Evolutionary conservation across 768 basidiomycete genomes (phyloP).

Genomic region (Serendipita indica): DNA sequence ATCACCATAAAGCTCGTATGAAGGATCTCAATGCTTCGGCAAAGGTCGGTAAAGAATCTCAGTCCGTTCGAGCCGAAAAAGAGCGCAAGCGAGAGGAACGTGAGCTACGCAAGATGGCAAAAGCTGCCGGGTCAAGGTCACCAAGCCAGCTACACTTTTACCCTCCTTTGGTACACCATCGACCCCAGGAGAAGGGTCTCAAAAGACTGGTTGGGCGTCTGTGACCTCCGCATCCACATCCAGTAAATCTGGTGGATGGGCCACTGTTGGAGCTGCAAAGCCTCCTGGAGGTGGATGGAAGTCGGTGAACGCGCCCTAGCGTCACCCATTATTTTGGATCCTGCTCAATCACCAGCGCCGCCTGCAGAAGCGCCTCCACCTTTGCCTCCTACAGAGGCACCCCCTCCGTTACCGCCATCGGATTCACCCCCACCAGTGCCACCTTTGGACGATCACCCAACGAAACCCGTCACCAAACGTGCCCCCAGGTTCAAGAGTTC

Average conservation of each 20-base stretch:
- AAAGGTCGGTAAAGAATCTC: slow-evolving; percentile 38
- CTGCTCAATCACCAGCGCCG: background rate
- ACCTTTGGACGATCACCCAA: background rate
- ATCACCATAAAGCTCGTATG: slow-evolving; percentile 71
- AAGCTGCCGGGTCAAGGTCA: slow-evolving; percentile 72
- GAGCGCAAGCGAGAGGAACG: slow-evolving; percentile 76
- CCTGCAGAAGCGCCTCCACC: background rate
- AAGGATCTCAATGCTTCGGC: slow-evolving; percentile 65
- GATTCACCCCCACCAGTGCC: background rate
- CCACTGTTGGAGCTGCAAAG: background rate
- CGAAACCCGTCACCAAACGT: background rate
- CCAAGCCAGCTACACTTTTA: no score
- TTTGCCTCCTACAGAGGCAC: background rate
- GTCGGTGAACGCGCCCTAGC: background rate
- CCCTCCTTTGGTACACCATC: no score
- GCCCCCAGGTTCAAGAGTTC: background rate
- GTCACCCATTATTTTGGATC: background rate
- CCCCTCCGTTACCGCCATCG: background rate
- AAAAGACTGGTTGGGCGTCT: no score
- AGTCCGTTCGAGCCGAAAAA: slow-evolving; percentile 65
- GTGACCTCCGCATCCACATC: background rate
- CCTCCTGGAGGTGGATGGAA: background rate
- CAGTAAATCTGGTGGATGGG: background rate
- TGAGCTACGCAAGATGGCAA: slow-evolving; percentile 69
- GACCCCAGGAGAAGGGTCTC: no score